Evolutionary conservation across 169 alveolate genomes (phyloP), one percentile per base, ranked within the genome.

Genomic region (Theileria annulata): DNA sequence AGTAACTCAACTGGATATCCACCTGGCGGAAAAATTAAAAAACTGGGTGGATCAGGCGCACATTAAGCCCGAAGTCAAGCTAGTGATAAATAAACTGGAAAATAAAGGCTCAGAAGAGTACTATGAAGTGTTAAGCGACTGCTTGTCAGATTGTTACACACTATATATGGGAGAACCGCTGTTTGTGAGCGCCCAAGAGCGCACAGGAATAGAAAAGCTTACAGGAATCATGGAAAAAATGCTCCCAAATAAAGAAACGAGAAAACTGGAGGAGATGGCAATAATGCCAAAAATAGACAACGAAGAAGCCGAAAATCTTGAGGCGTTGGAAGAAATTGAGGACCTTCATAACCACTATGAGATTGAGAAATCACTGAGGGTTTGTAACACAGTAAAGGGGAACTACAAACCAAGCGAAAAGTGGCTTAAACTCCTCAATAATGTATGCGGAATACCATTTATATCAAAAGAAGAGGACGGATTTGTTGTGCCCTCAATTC

Each of bases 1-100:
- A 10, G 85, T 90, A 21, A 87, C 91, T 23, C 94, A 93, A n/a
- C 64, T 77, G 54, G 94, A 90, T 67, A 28, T 76, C 9, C 88
- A 84, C 54, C 83, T 90, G 30, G 85, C 91, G 23, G 49, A 60
- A 25, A 85, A 80, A 66, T 60, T 90, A 59, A 60, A 78, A 25
- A 64, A 73, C 33, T 85, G 79, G 72, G 64, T 81, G 19, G 42
- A 51, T 33, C 66, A 72, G 4, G 42, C 71, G 25, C 35, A 78
- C 19, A 76, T 47, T 13, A 77, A 70, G 51, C 68, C 49, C 1
- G 75, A 49, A 13, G 58, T 81, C 0, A 77, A 69, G 10, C 72
- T 76, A 42, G 56, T 83, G 12, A 68, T 83, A 33, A 83, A 83
- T 59, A 83, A 83, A 70, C 80, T 83, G 6, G 88, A 81, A 19